Evolutionary conservation across 106 monocot genomes (phyloP).

Genomic region (Dactylorhiza incarnata): DNA sequence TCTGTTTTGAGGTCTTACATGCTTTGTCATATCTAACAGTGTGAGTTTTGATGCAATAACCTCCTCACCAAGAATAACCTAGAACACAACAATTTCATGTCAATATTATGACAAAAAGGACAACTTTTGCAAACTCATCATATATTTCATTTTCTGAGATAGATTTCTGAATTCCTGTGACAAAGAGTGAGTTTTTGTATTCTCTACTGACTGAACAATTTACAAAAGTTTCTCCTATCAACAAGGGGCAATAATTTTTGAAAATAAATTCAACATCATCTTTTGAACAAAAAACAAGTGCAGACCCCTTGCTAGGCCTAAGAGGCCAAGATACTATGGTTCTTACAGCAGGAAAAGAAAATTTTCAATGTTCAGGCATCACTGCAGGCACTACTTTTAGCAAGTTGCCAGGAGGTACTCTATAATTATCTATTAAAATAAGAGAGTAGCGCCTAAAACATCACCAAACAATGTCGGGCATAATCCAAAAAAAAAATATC

Average conservation of each 20-base stretch:
- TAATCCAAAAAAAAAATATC: no score
- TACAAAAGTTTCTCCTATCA: slow-evolving; percentile 35
- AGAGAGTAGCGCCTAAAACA: no score
- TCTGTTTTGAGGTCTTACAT: no score
- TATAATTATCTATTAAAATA: no score
- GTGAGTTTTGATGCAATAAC: no score
- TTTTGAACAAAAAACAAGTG: slow-evolving; percentile 42
- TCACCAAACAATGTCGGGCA: no score
- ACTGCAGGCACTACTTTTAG: slow-evolving; percentile 42
- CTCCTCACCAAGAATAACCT: no score
- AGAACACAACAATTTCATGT: no score
- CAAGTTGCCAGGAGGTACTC: slow-evolving; percentile 37
- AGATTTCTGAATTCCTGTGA: slow-evolving; percentile 54
- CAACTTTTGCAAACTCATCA: slow-evolving; percentile 30
- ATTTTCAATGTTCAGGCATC: slow-evolving; percentile 13
- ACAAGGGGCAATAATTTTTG: slow-evolving; percentile 33
- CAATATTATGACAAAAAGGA: no score
- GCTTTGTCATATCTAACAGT: no score
- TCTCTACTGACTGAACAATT: slow-evolving; percentile 39
- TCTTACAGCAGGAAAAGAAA: slow-evolving; percentile 49
- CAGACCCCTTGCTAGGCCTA: slow-evolving; percentile 69
- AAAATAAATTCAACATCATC: slow-evolving; percentile 46
- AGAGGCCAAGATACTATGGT: slow-evolving; percentile 78
- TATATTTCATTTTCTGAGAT: slow-evolving; percentile 51
- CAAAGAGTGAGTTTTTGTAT: slow-evolving; percentile 35